These are phyloP conservation scores for Telopea speciosissima DNA, from an alignment of 177 flowering plant species.

Conservation along the genomic window DNA sequence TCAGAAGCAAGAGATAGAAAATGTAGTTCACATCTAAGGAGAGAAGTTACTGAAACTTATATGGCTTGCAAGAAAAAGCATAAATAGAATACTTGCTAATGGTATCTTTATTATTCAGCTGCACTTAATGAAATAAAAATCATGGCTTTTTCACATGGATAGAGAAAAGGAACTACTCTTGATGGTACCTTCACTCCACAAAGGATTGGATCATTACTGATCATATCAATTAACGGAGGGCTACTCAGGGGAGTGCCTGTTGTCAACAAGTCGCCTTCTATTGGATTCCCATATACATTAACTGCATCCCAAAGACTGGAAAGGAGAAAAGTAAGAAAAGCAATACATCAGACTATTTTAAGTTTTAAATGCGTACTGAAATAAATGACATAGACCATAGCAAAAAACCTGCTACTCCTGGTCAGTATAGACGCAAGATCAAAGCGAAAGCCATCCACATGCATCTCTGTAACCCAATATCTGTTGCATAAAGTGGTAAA, in stretches of 20 bases:
- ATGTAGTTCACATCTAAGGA: too few relatives aligned
- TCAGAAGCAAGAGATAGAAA: too few relatives aligned
- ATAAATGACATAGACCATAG: background rate
- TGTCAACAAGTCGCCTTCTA: slow-evolving; percentile 57
- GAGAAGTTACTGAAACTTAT: too few relatives aligned
- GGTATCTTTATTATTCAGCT: too few relatives aligned
- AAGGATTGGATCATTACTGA: slow-evolving; percentile 93
- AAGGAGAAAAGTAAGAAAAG: slow-evolving; percentile 1
- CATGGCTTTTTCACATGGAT: background rate
- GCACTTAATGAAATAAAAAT: background rate
- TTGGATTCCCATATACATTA: slow-evolving; percentile 67
- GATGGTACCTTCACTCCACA: slow-evolving; percentile 71
- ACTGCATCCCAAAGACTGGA: slow-evolving; percentile 71
- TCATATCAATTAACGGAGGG: slow-evolving; percentile 90
- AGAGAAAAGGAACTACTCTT: background rate
- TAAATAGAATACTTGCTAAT: too few relatives aligned
- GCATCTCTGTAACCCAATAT: slow-evolving; percentile 96
- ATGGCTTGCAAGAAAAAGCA: too few relatives aligned
- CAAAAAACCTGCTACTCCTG: slow-evolving; percentile 75
- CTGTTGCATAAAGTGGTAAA: slow-evolving; percentile 33
- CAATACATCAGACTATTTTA: slow-evolving; percentile 8
- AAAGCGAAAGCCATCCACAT: slow-evolving; percentile 97
- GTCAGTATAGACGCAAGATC: slow-evolving; percentile 98
- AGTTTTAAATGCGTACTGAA: slow-evolving; percentile 1
- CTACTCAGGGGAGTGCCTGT: slow-evolving; percentile 80